phyloP scores from a whole-genome alignment of 805 yeast genomes.

The Myxozyma neglecta region DNA sequence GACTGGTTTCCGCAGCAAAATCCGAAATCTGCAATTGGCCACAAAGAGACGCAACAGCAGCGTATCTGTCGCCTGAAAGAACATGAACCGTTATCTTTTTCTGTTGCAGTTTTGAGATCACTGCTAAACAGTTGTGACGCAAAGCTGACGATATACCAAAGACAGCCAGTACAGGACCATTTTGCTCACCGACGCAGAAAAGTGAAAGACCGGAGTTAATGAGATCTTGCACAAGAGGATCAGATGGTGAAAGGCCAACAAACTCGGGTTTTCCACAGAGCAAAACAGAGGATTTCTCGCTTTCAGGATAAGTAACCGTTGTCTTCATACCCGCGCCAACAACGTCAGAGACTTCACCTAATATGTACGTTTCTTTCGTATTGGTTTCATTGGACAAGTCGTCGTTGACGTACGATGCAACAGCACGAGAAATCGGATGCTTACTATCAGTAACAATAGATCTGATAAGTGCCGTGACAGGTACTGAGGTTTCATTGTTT shows the following conservation, averaged over 20 bases:
- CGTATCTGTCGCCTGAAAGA: conserved; percentile 15
- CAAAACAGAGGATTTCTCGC: background rate
- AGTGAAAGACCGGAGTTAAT: conserved; percentile 3
- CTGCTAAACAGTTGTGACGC: background rate
- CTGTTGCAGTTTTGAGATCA: background rate
- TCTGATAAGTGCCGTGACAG: conserved; percentile 7
- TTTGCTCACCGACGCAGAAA: conserved; percentile 8
- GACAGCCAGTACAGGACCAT: conserved; percentile 9
- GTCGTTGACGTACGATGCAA: conserved; percentile 8
- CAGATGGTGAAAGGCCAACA: background rate
- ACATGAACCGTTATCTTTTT: conserved; percentile 17
- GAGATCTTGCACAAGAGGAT: background rate
- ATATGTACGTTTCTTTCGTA: background rate
- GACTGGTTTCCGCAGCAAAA: conserved; percentile 17
- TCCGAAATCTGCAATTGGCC: conserved; percentile 8
- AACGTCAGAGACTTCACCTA: conserved; percentile 13
- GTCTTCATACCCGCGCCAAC: conserved; percentile 18
- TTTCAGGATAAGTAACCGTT: background rate
- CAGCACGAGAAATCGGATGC: conserved; percentile 23
- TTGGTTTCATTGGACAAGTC: background rate
- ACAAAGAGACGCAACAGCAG: conserved; percentile 14
- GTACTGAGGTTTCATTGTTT: background rate
- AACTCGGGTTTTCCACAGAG: conserved; percentile 13
- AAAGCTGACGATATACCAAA: conserved; percentile 17
- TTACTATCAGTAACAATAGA: conserved; percentile 6